A percentile compares a stretch with the other conserved stretches of the same genome.
Evolutionary conservation across 805 yeast genomes (phyloP).

Genomic region (Candida quercuum): DNA sequence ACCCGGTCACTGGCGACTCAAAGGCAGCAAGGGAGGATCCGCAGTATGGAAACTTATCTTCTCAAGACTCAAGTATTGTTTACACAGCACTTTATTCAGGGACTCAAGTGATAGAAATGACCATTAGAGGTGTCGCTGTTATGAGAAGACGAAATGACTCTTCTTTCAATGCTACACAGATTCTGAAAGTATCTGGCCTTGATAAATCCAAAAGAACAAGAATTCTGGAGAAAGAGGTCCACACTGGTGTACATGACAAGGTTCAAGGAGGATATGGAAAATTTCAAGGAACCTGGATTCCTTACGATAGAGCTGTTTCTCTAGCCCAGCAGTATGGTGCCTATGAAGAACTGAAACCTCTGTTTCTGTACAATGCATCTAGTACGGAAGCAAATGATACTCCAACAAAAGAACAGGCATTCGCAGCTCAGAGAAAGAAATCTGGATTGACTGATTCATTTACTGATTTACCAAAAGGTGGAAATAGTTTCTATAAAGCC

Average conservation of each 20-base stretch:
- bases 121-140: conserved; percentile 61
- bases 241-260: conserved; percentile 62
- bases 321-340: conserved; percentile 56
- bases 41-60: background rate
- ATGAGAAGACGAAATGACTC: conserved; percentile 74
- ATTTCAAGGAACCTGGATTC: conserved; percentile 87
- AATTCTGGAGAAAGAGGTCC: conserved; percentile 69
- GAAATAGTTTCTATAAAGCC: conserved; percentile 11
- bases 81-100: conserved; percentile 77
- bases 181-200: conserved; percentile 68
- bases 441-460: conserved; percentile 8
- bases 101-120: conserved; percentile 77
- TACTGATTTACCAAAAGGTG: conserved; percentile 4
- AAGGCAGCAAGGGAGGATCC: background rate
- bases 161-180: conserved; percentile 83
- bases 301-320: conserved; percentile 58
- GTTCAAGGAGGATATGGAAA: conserved; percentile 83
- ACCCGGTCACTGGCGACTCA: background rate
- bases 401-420: conserved; percentile 44
- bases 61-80: conserved; percentile 28
- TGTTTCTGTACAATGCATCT: conserved; percentile 46
- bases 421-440: conserved; percentile 31
- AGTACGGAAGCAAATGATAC: conserved; percentile 31
- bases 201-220: conserved; percentile 76
- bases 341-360: conserved; percentile 54